Evolutionary conservation across 805 yeast genomes (phyloP).

Genomic region (Priceomyces fermenticarens): DNA sequence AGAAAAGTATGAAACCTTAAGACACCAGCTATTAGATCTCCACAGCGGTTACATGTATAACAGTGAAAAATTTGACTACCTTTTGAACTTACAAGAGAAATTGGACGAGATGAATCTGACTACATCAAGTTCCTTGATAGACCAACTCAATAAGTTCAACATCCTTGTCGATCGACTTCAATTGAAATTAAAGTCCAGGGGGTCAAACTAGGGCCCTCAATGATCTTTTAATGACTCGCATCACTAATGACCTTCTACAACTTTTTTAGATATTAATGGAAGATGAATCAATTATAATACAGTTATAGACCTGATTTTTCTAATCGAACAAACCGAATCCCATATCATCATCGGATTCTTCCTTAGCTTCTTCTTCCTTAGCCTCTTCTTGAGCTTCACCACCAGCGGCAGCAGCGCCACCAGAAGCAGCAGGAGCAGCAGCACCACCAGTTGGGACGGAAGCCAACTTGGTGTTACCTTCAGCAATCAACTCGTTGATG

Average conservation of each 20-base stretch:
- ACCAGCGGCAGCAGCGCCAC: slow-evolving; percentile 68
- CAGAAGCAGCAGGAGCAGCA: slow-evolving; percentile 74
- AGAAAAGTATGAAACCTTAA: slow-evolving; percentile 18
- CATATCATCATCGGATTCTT: slow-evolving; percentile 75
- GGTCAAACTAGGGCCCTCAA: not conserved
- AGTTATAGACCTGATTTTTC: slow-evolving; percentile 6
- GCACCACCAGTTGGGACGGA: slow-evolving; percentile 98
- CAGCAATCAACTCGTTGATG: slow-evolving; percentile 84
- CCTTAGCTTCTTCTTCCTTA: slow-evolving; percentile 55
- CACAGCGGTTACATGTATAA: slow-evolving; percentile 22
- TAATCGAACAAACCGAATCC: slow-evolving; percentile 99
- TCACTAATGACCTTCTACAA: not conserved
- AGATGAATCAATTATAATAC: slow-evolving; percentile 4
- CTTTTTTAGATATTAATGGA: not conserved
- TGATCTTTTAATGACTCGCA: not conserved
- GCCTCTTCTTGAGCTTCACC: slow-evolving; percentile 72
- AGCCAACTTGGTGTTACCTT: slow-evolving; percentile 94
- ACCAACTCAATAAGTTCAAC: slow-evolving; percentile 23
- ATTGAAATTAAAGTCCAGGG: slow-evolving; percentile 6
- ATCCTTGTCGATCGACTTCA: slow-evolving; percentile 11
- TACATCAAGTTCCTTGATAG: slow-evolving; percentile 5
- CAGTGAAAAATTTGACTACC: slow-evolving; percentile 26
- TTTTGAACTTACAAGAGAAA: slow-evolving; percentile 12
- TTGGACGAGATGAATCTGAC: slow-evolving; percentile 5
- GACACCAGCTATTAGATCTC: slow-evolving; percentile 14